A percentile compares a stretch with the other conserved stretches of the same genome.
phyloP scores from a whole-genome alignment of 768 basidiomycete species.

The Steccherinum ochraceum region DNA sequence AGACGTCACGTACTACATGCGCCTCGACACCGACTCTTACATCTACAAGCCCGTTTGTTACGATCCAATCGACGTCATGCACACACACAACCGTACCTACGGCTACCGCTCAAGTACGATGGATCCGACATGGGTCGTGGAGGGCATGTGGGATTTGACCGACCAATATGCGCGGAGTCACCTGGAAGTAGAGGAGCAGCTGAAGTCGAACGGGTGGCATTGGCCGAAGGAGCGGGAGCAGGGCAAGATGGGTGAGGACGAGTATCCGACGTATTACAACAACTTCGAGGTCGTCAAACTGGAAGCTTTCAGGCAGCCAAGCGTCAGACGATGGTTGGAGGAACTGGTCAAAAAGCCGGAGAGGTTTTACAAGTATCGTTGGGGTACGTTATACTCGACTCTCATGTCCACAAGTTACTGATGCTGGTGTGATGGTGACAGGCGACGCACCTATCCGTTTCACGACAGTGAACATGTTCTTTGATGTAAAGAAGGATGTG shows the following conservation, averaged over 20 bases:
- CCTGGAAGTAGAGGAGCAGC: not conserved
- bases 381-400: not conserved
- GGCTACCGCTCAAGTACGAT: not conserved
- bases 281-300: not conserved
- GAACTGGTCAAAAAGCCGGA: not conserved
- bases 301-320: not conserved
- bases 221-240: not conserved
- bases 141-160: not conserved
- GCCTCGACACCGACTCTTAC: not conserved
- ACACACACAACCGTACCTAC: not conserved
- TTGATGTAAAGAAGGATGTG: not conserved
- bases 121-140: not conserved
- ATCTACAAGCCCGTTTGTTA: not conserved
- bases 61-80: not conserved
- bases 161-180: not conserved
- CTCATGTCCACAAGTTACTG: no score
- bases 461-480: not conserved
- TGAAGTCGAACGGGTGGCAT: not conserved
- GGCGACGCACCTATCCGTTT: not conserved
- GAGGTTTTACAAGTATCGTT: not conserved
- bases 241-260: not conserved
- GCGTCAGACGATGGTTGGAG: not conserved
- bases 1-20: not conserved
- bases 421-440: no score
- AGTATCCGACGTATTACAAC: not conserved